Base-by-base conservation (phyloP, 495 filamentous ascomycete species). In the Lentithecium fluviatile region DNA sequence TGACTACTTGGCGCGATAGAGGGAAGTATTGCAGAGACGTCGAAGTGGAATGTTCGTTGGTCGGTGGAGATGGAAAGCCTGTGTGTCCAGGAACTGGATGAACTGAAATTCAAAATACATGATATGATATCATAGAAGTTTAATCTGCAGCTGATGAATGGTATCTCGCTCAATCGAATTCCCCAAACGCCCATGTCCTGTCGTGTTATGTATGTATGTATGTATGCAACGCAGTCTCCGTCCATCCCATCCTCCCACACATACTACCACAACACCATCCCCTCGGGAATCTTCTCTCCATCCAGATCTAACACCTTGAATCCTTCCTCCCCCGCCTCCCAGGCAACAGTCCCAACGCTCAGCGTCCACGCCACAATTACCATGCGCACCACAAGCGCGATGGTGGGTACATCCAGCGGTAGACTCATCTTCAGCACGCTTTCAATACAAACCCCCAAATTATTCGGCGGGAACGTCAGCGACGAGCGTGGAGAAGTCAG, bases 291-390 rank as follows among this genome's bases (percentile, higher is more conserved):
- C 37, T n/a, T n/a, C n/a, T n/a, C n/a, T n/a, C 21, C 20, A 29
- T 26, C 19, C 43, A 51, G n/a, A 12, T 43, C 45, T 23, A 10
- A n/a, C 38, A 37, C 48, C 24, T 23, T 48, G 4, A 50, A 15
- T 11, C 45, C 52, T 45, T 45, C 17, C 43, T 49, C 45, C 8
- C 45, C 60, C 17, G 48, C 55, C 43, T 56, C 51, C 59, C 58
- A 60, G 10, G 25, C 59, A 13, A 59, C 61, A 7, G 3, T 26
- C 29, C 38, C 52, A 13, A 64, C 61, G n/a, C 48, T 42, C 47
- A 54, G 6, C 32, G 61, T 64, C 61, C 61, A 64, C 1, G 61
- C 61, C 12, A 55, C 55, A 45, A 59, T 25, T 5, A 64, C 50
- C 61, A 64, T 49, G 20, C 61, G 2, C 1, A 36, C 61, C 25